phyloP scores from a whole-genome alignment of 495 filamentous ascomycete species.

The Podospora sp. region DNA sequence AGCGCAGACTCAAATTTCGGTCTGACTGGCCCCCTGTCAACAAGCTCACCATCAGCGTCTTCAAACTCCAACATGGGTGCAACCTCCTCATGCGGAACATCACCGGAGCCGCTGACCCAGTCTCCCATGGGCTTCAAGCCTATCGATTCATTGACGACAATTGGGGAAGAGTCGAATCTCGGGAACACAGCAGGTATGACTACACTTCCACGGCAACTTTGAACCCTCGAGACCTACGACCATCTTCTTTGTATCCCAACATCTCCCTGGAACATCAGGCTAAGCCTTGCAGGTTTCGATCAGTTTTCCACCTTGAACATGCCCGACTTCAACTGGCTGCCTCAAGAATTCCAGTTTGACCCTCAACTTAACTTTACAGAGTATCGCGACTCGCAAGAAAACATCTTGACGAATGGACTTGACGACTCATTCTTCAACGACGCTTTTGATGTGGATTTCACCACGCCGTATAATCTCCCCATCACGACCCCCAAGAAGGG shows the following conservation, averaged over 20 bases:
- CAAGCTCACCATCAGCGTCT: constrained; percentile 66
- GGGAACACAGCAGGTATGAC: constrained; percentile 27
- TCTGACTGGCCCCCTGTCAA: constrained; percentile 39
- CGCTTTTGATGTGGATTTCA: constrained; percentile 78
- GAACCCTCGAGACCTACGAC: no score
- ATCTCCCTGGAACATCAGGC: not conserved
- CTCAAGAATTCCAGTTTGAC: constrained; percentile 88
- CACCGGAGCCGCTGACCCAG: constrained; percentile 57
- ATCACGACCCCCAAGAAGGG: constrained; percentile 63
- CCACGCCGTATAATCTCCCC: constrained; percentile 72
- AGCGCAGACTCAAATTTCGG: constrained; percentile 62
- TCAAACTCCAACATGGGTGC: constrained; percentile 57
- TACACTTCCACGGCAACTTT: constrained; percentile 12
- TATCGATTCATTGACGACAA: constrained; percentile 59
- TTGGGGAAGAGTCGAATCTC: constrained; percentile 51
- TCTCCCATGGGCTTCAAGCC: constrained; percentile 61
- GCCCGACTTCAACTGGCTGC: constrained; percentile 71
- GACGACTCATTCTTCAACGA: constrained; percentile 57
- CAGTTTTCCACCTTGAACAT: constrained; percentile 31
- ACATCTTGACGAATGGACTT: constrained; percentile 48
- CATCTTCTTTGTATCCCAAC: not conserved
- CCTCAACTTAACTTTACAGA: constrained; percentile 83
- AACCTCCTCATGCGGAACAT: constrained; percentile 78
- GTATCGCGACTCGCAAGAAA: constrained; percentile 89
- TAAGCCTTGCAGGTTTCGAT: constrained; percentile 37